Conservation (phyloP, 2,329 filamentous ascomycete species). For the Bisporella sp. region DNA sequence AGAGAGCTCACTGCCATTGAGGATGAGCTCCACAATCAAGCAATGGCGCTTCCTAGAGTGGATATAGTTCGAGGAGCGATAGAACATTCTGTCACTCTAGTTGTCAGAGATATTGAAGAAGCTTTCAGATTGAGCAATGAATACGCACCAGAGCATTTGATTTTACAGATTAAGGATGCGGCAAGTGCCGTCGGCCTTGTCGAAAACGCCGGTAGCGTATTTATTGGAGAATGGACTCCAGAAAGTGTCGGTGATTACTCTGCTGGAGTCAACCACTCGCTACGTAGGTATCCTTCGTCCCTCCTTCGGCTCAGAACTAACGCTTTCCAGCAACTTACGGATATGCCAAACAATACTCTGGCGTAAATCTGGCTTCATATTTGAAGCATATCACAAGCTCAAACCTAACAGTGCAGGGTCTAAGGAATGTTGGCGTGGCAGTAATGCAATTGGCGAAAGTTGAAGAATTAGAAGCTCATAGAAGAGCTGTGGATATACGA, state of each 20-base stretch:
- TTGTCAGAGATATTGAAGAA: conserved; percentile 62
- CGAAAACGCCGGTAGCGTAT: conserved; percentile 91
- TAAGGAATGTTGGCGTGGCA: conserved; percentile 77
- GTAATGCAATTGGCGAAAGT: conserved; percentile 95
- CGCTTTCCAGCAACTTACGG: conserved; percentile 74
- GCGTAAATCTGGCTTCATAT: conserved; percentile 92
- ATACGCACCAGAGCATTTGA: conserved; percentile 95
- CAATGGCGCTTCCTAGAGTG: conserved; percentile 77
- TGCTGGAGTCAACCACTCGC: conserved; percentile 92
- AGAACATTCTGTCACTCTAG: conserved; percentile 82
- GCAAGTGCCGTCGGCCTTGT: conserved; percentile 69
- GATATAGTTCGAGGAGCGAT: conserved; percentile 91
- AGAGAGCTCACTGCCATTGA: conserved; percentile 75
- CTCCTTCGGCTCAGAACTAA: conserved; percentile 6
- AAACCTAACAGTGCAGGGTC: conserved; percentile 76
- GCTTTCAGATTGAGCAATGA: conserved; percentile 81
- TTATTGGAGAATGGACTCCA: conserved; percentile 92
- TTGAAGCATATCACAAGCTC: conserved; percentile 97
- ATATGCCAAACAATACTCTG: conserved; percentile 97
- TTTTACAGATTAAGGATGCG: conserved; percentile 78
- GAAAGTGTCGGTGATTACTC: conserved; percentile 98
- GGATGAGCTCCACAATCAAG: conserved; percentile 83
- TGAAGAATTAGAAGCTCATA: conserved; percentile 90
- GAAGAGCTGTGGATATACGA: conserved; percentile 62
- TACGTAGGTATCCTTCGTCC: conserved; percentile 61